Evolutionary conservation across 306 rosid species (phyloP), one percentile per base, ranked within the genome.

Genomic region (Glycyrrhiza uralensis): DNA sequence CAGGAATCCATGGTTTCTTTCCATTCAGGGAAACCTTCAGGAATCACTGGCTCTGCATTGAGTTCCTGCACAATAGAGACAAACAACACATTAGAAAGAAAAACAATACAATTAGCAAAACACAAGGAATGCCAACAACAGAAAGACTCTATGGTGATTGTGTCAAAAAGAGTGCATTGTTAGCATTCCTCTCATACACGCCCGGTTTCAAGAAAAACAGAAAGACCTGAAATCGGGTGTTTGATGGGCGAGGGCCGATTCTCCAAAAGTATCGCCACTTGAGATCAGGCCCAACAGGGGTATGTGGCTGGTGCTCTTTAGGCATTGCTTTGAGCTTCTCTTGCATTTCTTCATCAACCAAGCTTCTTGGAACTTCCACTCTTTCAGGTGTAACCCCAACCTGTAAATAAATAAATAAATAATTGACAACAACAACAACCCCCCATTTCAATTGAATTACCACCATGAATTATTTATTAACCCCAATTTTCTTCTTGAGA

Each of bases 251-350:
- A 50, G 95, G 87, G 69, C 98, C 98, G 15, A 91, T 90, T 75
- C 98, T 83, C 98, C 98, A 91, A 80, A 91, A 91, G 83, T 91
- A 94, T 61, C 97, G 64, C 98, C 97, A 94, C 80, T 94, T 94
- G 45, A 81, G 88, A 82, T 94, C 98, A 36, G 97, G 92, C 4
- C 96, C 98, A 62, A 65, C 68, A 51, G 89, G 98, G 64, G 78
- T 63, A 32, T 84, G 75, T 23, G 98, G 96, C 10, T 80, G 86
- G 71, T 77, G 60, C 30, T 87, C 87, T 70, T 81, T 64, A 2
- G 97, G 92, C 92, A 94, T 91, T 66, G 83, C 82, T 39, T 80
- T 90, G 66, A 89, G 42, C 72, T 82, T 89, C 69, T 85, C 86
- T 82, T 89, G 95, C 96, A 91, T 89, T 81, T 89, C 90, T 67